Percentiles rank a stretch among this genome's conserved stretches.
Evolutionary conservation across 2,329 filamentous ascomycete genomes (phyloP).

Genomic region (Penicillium corylophilum): DNA sequence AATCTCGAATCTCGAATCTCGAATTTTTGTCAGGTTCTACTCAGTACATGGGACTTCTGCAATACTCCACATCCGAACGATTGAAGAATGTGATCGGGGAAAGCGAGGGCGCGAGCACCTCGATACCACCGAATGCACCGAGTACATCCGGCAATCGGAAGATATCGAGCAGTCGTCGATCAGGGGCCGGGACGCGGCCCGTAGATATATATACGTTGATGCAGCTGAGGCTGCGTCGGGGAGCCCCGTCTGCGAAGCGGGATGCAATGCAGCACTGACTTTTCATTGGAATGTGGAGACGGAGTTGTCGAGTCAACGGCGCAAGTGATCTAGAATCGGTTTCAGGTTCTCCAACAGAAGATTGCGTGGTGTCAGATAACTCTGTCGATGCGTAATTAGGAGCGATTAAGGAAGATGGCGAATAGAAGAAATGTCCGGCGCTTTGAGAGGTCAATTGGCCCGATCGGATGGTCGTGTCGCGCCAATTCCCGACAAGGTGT

Average conservation of each 20-base stretch:
- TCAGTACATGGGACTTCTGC: slow-evolving; percentile 3
- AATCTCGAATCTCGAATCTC: background rate
- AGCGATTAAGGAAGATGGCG: too few species aligned
- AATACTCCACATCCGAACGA: slow-evolving; percentile 1
- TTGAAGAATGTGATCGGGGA: slow-evolving; percentile 20
- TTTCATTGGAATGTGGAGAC: slow-evolving; percentile 28
- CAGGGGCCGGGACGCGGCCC: slow-evolving; percentile 15
- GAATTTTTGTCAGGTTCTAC: background rate
- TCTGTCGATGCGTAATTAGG: background rate
- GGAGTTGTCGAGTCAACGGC: background rate
- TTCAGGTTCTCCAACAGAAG: background rate
- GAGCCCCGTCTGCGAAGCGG: slow-evolving; percentile 9
- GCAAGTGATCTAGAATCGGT: background rate
- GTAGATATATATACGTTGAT: slow-evolving; percentile 19
- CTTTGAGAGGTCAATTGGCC: slow-evolving; percentile 10
- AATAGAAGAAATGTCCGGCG: too few species aligned
- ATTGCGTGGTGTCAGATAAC: slow-evolving; percentile 3
- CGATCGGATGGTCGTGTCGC: background rate
- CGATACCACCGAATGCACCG: background rate
- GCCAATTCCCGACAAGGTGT: slow-evolving; percentile 5
- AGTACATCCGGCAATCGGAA: background rate
- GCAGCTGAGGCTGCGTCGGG: slow-evolving; percentile 9
- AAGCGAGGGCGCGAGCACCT: slow-evolving; percentile 15
- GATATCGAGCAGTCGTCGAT: slow-evolving; percentile 11
- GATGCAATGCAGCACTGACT: slow-evolving; percentile 25